Base-by-base conservation (phyloP, 352 stramenopile species). In the Hyaloperonospora arabidopsidis region DNA sequence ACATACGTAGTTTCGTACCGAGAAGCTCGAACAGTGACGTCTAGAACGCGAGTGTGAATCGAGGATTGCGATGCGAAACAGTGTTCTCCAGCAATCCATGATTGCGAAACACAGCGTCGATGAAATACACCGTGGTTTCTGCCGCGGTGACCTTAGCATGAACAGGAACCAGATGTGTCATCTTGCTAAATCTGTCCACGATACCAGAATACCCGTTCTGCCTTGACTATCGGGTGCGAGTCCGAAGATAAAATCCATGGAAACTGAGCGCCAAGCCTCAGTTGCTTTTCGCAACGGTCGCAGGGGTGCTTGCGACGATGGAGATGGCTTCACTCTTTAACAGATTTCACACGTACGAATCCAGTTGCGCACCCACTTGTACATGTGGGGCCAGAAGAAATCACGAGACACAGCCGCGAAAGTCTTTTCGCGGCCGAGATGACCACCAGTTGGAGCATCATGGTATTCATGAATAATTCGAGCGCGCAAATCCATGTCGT, bases 181-280 rank as follows among this genome's bases (percentile, higher is more conserved):
- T 52, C 8, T 29, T 52, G 12, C 45, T 52, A 17, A 52, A 52
- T 6, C 45, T 17, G 19, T 50, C 45, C 0, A 50, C 45, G 18
- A 40, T 0, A 39, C 45, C 3, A 50, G 23, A 13, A 50, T 35
- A 14, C 45, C 28, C 0, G 28, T 52, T 12, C 34, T 17, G 1
- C 17, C 28, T 11, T 28, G 22, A 4, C 13, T 2, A 43, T 52
- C 29, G n/a, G 29, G 28, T 18, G 45, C 28, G 1, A 52, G 45
- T 10, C 17, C 29, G 17, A 52, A 52, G n/a, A 43, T 21, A 21
- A 52, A 52, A 18, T 53, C 47, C 34, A 53, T 53, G 2, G 19
- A 45, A 10, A 53, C n/a, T 6, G 47, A 53, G 7, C 10, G 17
- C 46, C 46, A 52, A 13, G 7, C 29, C 13, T 43, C 28, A 29